Evolutionary conservation across 192 early-diverging fungal species (phyloP), one percentile per base, ranked within the genome.

Genomic region (Linnemannia hyalina): DNA sequence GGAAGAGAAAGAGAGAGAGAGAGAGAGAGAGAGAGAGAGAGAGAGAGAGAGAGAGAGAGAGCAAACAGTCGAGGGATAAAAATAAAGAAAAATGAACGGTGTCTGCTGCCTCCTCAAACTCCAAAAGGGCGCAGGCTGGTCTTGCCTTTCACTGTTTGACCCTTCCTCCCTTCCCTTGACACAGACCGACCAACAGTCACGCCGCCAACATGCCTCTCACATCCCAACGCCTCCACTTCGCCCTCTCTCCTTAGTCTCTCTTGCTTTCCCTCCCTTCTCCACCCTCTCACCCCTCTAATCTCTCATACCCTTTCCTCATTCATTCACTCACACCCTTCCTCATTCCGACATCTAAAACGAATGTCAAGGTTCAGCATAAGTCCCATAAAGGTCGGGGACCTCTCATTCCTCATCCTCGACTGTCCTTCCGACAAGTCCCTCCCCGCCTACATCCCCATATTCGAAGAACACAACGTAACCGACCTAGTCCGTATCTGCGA

Each of bases 401-500:
- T 77, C 63, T 71, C 41, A 47, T 95, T 95, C 80, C 78, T 96
- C 22, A 91, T 95, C 82, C 90, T 95, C 65, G 95, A 96, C 82
- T 93, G 91, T 65, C 95, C 94, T 4, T 93, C 92, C 5, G 88
- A 90, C 52, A 52, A 88, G 42, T 93, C 91, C 11, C 73, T 96
- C 16, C 82, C 88, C 0, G 76, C 75, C 29, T 95, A 95, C 78
- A 84, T 94, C 35, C 88, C 90, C 40, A 85, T 89, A 40, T 76
- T 87, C 78, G 89, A 82, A 76, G 65, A 84, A 23, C 81, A 91
- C 73, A 82, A 89, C 73, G 94, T 95, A 13, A 90, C 90, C n/a
- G 91, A 94, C 75, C 83, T 95, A 20, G 94, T 95, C 8, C 90
- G 95, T n/a, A 91, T 95, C 44, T 95, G 93, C 75, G 93, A 94